These are phyloP conservation scores for Urochloa ruziziensis DNA, from an alignment of 176 grass and related monocot genomes.

Conservation along the genomic window DNA sequence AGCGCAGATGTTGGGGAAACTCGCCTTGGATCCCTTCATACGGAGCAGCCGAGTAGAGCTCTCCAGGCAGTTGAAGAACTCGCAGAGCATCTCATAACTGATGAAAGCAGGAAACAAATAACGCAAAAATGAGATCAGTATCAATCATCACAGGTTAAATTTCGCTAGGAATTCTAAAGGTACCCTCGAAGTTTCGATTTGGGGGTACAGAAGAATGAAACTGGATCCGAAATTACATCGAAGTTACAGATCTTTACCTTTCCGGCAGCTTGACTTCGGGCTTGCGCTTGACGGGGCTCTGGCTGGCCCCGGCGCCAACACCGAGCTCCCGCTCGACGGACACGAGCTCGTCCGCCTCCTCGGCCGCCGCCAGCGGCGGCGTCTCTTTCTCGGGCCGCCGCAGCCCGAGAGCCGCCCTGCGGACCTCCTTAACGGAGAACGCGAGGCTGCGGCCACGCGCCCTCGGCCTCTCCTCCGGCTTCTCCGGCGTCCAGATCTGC, in stretches of 20 bases:
- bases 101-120: neutral
- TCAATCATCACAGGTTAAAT: neutral
- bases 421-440: constrained; percentile 64
- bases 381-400: neutral
- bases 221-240: neutral
- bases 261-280: constrained; percentile 55
- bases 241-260: constrained; percentile 36
- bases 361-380: neutral
- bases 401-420: constrained; percentile 47
- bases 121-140: neutral
- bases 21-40: constrained; percentile 60
- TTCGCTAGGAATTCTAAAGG: neutral
- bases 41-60: constrained; percentile 72
- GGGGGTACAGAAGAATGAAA: neutral
- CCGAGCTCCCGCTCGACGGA: constrained; percentile 47
- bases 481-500: constrained; percentile 53
- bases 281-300: constrained; percentile 34
- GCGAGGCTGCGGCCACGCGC: constrained; percentile 41
- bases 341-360: constrained; percentile 39
- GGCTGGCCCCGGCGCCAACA: neutral
- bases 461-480: constrained; percentile 44
- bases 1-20: constrained; percentile 67
- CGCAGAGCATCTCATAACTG: constrained; percentile 77
- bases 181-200: neutral
- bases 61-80: constrained; percentile 85